Evolutionary conservation across 2,329 filamentous ascomycete species (phyloP).

Genomic region (Leptosphaerulina australis): DNA sequence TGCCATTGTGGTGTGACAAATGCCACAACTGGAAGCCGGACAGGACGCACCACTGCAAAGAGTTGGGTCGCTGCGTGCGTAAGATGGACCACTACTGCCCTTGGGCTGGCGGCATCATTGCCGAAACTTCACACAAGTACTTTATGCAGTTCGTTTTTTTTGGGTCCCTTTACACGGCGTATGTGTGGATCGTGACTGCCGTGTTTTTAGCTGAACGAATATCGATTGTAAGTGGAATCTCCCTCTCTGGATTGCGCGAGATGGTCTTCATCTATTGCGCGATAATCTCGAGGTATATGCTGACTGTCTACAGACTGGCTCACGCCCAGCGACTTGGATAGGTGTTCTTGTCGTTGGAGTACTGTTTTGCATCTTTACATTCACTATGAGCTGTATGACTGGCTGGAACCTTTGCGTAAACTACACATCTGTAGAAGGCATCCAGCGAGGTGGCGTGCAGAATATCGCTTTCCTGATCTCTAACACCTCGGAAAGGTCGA

Average conservation of each 20-base stretch:
- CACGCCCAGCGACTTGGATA: slow-evolving; percentile 57
- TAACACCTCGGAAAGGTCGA: slow-evolving; percentile 21
- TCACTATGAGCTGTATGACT: slow-evolving; percentile 76
- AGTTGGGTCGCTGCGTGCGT: slow-evolving; percentile 77
- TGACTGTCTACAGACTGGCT: slow-evolving; percentile 23
- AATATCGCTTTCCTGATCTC: slow-evolving; percentile 71
- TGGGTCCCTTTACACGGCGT: slow-evolving; percentile 68
- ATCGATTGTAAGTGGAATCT: slow-evolving; percentile 49
- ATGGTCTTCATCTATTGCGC: neutral
- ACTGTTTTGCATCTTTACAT: slow-evolving; percentile 81
- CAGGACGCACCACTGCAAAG: slow-evolving; percentile 82
- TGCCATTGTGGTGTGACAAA: slow-evolving; percentile 81
- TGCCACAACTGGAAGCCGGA: slow-evolving; percentile 91
- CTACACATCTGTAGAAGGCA: slow-evolving; percentile 81
- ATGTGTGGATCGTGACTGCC: slow-evolving; percentile 67
- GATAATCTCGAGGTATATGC: neutral
- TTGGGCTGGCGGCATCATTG: slow-evolving; percentile 92
- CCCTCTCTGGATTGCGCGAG: neutral
- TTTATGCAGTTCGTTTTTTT: slow-evolving; percentile 88
- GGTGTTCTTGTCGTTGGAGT: slow-evolving; percentile 69
- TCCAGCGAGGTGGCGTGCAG: slow-evolving; percentile 66
- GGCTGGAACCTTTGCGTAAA: slow-evolving; percentile 73
- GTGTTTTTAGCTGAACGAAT: slow-evolving; percentile 66
- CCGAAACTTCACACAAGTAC: slow-evolving; percentile 86
- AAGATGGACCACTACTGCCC: slow-evolving; percentile 98